phyloP scores from a whole-genome alignment of 2,329 filamentous ascomycete species.

The Periconia sp. region DNA sequence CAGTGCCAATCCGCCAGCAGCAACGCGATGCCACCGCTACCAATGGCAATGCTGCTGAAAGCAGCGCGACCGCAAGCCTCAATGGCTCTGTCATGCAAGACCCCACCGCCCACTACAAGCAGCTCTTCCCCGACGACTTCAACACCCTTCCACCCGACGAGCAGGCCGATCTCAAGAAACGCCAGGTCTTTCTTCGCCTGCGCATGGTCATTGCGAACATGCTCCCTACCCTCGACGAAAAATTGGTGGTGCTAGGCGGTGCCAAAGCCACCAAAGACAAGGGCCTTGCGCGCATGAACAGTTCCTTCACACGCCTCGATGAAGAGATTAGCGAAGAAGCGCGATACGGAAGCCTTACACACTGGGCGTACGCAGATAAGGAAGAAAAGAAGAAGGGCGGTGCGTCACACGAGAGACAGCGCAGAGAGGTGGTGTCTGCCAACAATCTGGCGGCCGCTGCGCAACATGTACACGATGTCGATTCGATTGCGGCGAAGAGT shows the following conservation, averaged over 20 bases:
- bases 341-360: slow-evolving; percentile 83
- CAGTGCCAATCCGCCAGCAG: slow-evolving; percentile 44
- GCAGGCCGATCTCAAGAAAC: slow-evolving; percentile 62
- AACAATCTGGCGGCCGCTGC: slow-evolving; percentile 71
- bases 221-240: slow-evolving; percentile 90
- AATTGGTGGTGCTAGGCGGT: slow-evolving; percentile 93
- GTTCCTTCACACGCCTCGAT: slow-evolving; percentile 83
- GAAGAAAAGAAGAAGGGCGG: slow-evolving; percentile 59
- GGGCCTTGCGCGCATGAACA: slow-evolving; percentile 81
- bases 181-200: slow-evolving; percentile 76
- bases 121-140: slow-evolving; percentile 30
- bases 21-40: slow-evolving; percentile 22
- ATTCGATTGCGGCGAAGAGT: slow-evolving; percentile 77
- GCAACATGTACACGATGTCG: slow-evolving; percentile 75
- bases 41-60: slow-evolving; percentile 38
- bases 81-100: slow-evolving; percentile 31
- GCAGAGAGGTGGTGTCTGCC: slow-evolving; percentile 75
- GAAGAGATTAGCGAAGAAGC: slow-evolving; percentile 92
- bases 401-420: slow-evolving; percentile 70
- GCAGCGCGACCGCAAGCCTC: slow-evolving; percentile 44
- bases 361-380: slow-evolving; percentile 94
- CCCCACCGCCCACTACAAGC: slow-evolving; percentile 20
- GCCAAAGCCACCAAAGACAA: slow-evolving; percentile 87
- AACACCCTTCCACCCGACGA: slow-evolving; percentile 34
- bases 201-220: slow-evolving; percentile 79